These are phyloP conservation scores for Pterulicium gracile DNA, from an alignment of 1,284 basidiomycete genomes.

Conservation along the genomic window DNA sequence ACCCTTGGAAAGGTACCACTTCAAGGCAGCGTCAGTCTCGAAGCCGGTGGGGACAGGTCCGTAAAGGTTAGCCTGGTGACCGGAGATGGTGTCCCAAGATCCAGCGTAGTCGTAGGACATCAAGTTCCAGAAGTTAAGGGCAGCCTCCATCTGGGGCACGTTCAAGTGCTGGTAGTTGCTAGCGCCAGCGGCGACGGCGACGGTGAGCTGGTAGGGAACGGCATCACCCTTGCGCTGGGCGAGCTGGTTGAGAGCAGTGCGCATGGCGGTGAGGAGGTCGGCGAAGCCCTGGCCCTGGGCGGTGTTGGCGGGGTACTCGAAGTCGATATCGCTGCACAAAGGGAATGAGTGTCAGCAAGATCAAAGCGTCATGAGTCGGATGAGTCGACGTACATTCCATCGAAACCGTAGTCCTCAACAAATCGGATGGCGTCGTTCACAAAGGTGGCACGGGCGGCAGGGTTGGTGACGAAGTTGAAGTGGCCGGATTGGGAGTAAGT, in stretches of 20 bases:
- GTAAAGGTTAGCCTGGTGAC: slow-evolving; percentile 81
- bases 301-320: slow-evolving; percentile 45
- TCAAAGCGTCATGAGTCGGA: not conserved
- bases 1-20: slow-evolving; percentile 58
- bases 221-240: slow-evolving; percentile 45
- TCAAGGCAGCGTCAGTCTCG: slow-evolving; percentile 64
- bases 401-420: slow-evolving; percentile 82
- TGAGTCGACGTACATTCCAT: slow-evolving; percentile 53
- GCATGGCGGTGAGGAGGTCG: slow-evolving; percentile 43
- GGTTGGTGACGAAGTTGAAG: slow-evolving; percentile 48
- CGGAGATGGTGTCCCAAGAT: slow-evolving; percentile 51
- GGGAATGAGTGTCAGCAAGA: not conserved
- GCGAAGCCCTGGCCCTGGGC: slow-evolving; percentile 49
- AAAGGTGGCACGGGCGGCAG: slow-evolving; percentile 54
- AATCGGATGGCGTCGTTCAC: slow-evolving; percentile 61
- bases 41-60: slow-evolving; percentile 48
- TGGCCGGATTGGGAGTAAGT: slow-evolving; percentile 61
- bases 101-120: slow-evolving; percentile 84
- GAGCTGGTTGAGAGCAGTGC: slow-evolving; percentile 42
- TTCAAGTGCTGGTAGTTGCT: slow-evolving; percentile 57
- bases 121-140: slow-evolving; percentile 81
- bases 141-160: slow-evolving; percentile 64
- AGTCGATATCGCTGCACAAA: slow-evolving; percentile 54
- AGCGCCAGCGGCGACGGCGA: slow-evolving; percentile 54
- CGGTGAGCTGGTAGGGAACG: slow-evolving; percentile 48